These are phyloP conservation scores for Heracleum sosnowskyi DNA, from an alignment of 129 eudicot genomes.

Conservation along the genomic window DNA sequence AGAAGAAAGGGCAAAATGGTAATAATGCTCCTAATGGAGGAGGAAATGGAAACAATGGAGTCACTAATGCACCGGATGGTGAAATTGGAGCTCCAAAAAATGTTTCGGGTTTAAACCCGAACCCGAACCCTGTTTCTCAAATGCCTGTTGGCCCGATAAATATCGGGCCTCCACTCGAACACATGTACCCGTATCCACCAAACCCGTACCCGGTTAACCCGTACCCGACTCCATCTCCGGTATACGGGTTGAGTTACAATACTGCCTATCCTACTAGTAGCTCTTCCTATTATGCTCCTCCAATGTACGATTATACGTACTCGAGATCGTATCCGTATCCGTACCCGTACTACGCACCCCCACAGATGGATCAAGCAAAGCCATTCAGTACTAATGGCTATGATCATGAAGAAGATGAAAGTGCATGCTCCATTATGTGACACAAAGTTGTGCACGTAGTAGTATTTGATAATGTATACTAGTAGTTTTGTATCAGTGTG, in stretches of 20 bases:
- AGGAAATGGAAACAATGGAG: slow-evolving; percentile 2
- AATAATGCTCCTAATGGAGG: slow-evolving; percentile 17
- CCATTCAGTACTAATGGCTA: slow-evolving; percentile 23
- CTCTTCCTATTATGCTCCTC: slow-evolving; percentile 35
- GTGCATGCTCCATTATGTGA: slow-evolving; percentile 54
- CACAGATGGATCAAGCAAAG: slow-evolving; percentile 25
- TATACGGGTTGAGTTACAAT: slow-evolving; percentile 59
- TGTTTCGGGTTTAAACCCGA: neutral
- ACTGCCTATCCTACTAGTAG: slow-evolving; percentile 37
- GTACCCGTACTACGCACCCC: slow-evolving; percentile 23
- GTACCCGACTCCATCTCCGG: slow-evolving; percentile 28
- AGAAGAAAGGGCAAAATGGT: slow-evolving; percentile 28
- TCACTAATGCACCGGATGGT: neutral
- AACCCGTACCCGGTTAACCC: slow-evolving; percentile 39
- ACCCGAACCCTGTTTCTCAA: neutral
- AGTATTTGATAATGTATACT: neutral
- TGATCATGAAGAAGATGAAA: slow-evolving; percentile 21
- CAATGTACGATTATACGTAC: slow-evolving; percentile 36
- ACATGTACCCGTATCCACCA: slow-evolving; percentile 33
- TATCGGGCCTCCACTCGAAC: slow-evolving; percentile 31
- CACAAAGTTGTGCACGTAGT: neutral
- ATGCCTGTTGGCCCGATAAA: slow-evolving; percentile 24
- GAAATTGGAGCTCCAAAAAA: slow-evolving; percentile 12
- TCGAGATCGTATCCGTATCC: slow-evolving; percentile 22
- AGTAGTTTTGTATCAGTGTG: neutral